Conservation (phyloP, 257 asterid genomes). For the Petunia secreta region DNA sequence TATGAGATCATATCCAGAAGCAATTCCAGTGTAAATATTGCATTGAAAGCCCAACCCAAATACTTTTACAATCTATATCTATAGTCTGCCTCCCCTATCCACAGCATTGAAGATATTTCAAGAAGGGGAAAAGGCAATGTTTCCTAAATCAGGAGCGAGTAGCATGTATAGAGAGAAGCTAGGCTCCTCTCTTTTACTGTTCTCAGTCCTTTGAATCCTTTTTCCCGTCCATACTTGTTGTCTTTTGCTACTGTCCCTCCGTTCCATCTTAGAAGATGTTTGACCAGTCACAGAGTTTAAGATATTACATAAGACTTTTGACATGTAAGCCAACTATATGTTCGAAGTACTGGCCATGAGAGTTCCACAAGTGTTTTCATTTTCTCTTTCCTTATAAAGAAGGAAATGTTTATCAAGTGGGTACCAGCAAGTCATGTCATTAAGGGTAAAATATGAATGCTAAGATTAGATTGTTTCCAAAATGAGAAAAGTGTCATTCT, state of each 20-base stretch:
- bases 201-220: background rate
- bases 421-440: too few relatives aligned
- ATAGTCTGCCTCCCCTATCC: background rate
- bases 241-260: background rate
- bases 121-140: background rate
- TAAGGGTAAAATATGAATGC: too few relatives aligned
- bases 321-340: too few relatives aligned
- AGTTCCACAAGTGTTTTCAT: too few relatives aligned
- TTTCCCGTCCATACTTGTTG: slow-evolving; percentile 2
- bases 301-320: too few relatives aligned
- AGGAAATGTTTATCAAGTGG: too few relatives aligned
- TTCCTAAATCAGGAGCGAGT: background rate
- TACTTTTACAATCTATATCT: background rate
- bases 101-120: background rate
- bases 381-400: too few relatives aligned
- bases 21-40: background rate
- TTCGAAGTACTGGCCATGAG: too few relatives aligned
- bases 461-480: too few relatives aligned
- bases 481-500: too few relatives aligned
- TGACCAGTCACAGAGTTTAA: too few relatives aligned
- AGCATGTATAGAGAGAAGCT: background rate
- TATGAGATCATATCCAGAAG: background rate
- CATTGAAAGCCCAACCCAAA: background rate
- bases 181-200: background rate
- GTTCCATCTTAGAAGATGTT: too few relatives aligned